These are phyloP conservation scores for Thalassiosira hispida DNA, from an alignment of 352 stramenopile genomes.

Conservation along the genomic window DNA sequence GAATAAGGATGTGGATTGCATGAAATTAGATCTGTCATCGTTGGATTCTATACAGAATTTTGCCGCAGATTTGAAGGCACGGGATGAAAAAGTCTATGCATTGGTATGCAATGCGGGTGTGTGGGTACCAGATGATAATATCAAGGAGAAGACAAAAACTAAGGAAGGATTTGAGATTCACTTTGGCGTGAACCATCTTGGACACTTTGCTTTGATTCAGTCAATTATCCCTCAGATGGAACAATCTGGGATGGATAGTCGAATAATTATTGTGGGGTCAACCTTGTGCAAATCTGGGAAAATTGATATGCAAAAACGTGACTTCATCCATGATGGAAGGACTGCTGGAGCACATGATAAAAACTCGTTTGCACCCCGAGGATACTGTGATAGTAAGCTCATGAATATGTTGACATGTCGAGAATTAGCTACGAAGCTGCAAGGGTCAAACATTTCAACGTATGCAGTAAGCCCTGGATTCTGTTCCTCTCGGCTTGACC, in stretches of 20 bases:
- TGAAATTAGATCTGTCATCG: slow-evolving; percentile 52
- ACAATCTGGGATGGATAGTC: slow-evolving; percentile 26
- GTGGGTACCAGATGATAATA: slow-evolving; percentile 47
- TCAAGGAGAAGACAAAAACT: slow-evolving; percentile 31
- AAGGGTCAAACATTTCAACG: slow-evolving; percentile 36
- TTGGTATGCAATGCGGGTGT: slow-evolving; percentile 62
- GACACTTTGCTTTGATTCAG: slow-evolving; percentile 53
- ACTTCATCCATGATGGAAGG: slow-evolving; percentile 47
- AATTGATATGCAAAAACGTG: slow-evolving; percentile 41
- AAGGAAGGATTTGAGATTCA: slow-evolving; percentile 64
- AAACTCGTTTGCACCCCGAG: slow-evolving; percentile 46
- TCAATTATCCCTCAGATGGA: slow-evolving; percentile 21
- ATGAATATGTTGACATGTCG: slow-evolving; percentile 55
- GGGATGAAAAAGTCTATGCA: slow-evolving; percentile 26
- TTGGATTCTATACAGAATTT: slow-evolving; percentile 49
- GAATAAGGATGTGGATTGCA: slow-evolving; percentile 39
- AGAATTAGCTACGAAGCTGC: slow-evolving; percentile 37
- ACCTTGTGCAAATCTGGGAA: slow-evolving; percentile 43
- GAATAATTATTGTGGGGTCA: slow-evolving; percentile 51
- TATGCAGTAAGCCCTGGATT: slow-evolving; percentile 58
- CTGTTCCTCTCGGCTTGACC: slow-evolving; percentile 39
- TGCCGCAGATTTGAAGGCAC: slow-evolving; percentile 12
- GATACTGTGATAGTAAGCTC: slow-evolving; percentile 64
- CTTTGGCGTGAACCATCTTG: slow-evolving; percentile 66
- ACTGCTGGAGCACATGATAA: slow-evolving; percentile 1